A percentile compares a stretch with the other conserved stretches of the same genome.
Conservation (phyloP, 768 basidiomycete genomes). For the Hydnomerulius pinastri region DNA sequence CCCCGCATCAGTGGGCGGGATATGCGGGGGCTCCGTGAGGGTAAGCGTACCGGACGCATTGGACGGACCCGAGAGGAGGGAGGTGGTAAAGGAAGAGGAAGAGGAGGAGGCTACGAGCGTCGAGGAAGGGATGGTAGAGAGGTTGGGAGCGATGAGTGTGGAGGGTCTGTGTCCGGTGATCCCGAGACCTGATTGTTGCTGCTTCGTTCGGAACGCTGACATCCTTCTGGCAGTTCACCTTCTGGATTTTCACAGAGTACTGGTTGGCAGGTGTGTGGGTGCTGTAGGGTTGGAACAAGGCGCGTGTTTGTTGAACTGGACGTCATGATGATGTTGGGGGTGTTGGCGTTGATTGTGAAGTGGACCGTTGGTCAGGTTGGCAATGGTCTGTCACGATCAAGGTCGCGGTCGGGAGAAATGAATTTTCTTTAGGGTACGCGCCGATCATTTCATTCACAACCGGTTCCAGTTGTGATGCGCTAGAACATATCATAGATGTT, state of each 20-base stretch:
- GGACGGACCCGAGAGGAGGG: conserved; percentile 19
- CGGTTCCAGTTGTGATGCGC: too few relatives aligned
- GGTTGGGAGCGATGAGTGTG: conserved; percentile 18
- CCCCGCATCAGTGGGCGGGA: not conserved
- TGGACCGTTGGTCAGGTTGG: conserved; percentile 10
- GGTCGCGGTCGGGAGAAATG: conserved; percentile 2
- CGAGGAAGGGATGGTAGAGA: conserved; percentile 31
- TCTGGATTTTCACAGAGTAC: conserved; percentile 2
- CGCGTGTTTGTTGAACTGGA: not conserved
- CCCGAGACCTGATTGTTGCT: conserved; percentile 3
- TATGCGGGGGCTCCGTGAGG: too few relatives aligned
- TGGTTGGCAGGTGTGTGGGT: conserved; percentile 2
- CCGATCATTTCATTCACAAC: not conserved
- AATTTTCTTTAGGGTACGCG: conserved; percentile 5
- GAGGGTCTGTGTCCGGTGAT: conserved; percentile 11
- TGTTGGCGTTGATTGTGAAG: conserved; percentile 25
- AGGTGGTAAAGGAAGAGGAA: conserved; percentile 13
- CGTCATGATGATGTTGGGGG: not conserved
- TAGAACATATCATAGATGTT: not conserved
- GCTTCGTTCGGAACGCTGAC: conserved; percentile 1
- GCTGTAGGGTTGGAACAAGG: conserved; percentile 15
- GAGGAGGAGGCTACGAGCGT: conserved; percentile 25
- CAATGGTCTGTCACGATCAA: conserved; percentile 19
- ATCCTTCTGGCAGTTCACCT: conserved; percentile 13
- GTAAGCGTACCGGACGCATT: conserved; percentile 16